phyloP scores from a whole-genome alignment of 768 basidiomycete species.

The Melanogaster broomeanus region DNA sequence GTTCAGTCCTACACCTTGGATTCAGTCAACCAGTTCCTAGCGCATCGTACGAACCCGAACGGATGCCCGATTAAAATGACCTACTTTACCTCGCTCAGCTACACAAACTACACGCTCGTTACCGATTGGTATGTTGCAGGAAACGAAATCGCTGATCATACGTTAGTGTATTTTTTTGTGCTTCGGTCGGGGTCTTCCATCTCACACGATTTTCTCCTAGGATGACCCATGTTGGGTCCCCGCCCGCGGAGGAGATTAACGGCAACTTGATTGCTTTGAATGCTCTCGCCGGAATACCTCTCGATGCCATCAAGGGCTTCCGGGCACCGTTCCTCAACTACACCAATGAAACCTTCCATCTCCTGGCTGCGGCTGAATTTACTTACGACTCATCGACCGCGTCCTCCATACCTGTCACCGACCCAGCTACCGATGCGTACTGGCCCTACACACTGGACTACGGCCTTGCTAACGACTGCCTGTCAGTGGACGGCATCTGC shows the following conservation, averaged over 20 bases:
- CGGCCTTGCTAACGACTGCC: constrained; percentile 79
- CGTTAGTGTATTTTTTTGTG: constrained; percentile 41
- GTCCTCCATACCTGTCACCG: constrained; percentile 65
- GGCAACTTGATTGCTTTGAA: constrained; percentile 82
- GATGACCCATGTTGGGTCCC: constrained; percentile 76
- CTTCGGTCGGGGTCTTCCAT: neutral
- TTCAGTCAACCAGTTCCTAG: constrained; percentile 73
- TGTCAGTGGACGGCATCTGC: constrained; percentile 55
- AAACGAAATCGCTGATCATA: constrained; percentile 82
- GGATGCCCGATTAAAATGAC: constrained; percentile 77
- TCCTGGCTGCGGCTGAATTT: constrained; percentile 57
- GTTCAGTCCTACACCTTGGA: constrained; percentile 77
- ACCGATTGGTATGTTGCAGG: constrained; percentile 82
- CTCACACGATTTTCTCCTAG: neutral
- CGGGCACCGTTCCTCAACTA: constrained; percentile 77
- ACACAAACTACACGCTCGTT: constrained; percentile 76
- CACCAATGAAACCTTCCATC: constrained; percentile 58
- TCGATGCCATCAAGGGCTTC: constrained; percentile 66
- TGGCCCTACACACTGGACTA: constrained; percentile 86
- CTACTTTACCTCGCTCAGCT: constrained; percentile 70
- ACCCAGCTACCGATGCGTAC: constrained; percentile 67
- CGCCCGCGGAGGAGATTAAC: constrained; percentile 65
- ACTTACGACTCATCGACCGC: constrained; percentile 70
- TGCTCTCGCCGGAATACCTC: constrained; percentile 74
- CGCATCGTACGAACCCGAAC: constrained; percentile 73